Base-by-base conservation (phyloP, 2,329 filamentous ascomycete genomes). In the Ceratocystis huliohia region DNA sequence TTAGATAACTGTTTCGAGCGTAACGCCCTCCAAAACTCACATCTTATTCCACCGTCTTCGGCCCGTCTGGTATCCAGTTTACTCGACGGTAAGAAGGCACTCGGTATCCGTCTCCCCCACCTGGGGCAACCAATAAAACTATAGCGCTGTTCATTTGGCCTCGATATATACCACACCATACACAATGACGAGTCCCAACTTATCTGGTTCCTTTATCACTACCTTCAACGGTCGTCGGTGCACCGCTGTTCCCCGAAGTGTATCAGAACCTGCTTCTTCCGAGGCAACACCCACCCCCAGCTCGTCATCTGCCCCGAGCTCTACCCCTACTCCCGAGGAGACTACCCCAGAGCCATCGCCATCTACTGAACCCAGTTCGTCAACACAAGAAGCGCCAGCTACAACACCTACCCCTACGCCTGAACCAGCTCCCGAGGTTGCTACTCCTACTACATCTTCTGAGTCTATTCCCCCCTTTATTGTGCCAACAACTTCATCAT, bases 151-250 rank as follows among this genome's bases (percentile, higher is more conserved):
- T 20, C 20, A 20, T 37, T 63, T 46, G 61, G 13, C 64, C 6
- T 28, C 41, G 50, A 33, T 10, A 33, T 15, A 63, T 41, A 25
- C 37, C 10, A 44, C 25, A 25, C 37, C 22, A 44, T 44, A 28
- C 71, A 74, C 70, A 67, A 82, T 82, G 80, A 77, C 76, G 67
- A 75, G 72, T 68, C 71, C 75, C 66, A 75, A 73, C 72, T 76
- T 81, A 72, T 76, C 76, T 69, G 78, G 79, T 72, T 77, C 78
- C 68, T 78, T 79, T 68, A 76, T 81, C 67, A 83, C 80, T 65
- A 78, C 73, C 62, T 75, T 82, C 65, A 73, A 77, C 67, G 80
- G 80, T 64, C 79, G 77, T 72, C 77, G 77, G 73, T 83, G 82
- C 75, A 84, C 82, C 71, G 81, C 79, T 68, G 75, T 83, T 69